phyloP scores from a whole-genome alignment of 768 basidiomycete species.

The Psilocybe sp. region DNA sequence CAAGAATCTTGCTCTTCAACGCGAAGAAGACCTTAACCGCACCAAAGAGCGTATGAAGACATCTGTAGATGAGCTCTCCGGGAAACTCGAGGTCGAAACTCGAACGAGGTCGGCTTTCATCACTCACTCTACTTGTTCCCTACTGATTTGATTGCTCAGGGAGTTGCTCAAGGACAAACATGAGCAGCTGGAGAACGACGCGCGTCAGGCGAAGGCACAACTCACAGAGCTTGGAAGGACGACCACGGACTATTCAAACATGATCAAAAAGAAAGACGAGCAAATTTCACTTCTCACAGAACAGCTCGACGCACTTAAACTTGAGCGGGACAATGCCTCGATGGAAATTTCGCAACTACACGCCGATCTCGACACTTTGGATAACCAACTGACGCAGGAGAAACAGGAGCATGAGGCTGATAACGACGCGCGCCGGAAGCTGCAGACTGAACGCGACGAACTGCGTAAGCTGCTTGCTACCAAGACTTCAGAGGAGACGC shows the following conservation, averaged over 20 bases:
- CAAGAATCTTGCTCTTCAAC: constrained; percentile 61
- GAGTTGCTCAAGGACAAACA: constrained; percentile 59
- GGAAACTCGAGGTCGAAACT: constrained; percentile 62
- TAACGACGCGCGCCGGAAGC: constrained; percentile 48
- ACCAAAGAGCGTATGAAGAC: constrained; percentile 74
- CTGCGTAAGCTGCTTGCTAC: constrained; percentile 80
- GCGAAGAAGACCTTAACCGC: constrained; percentile 77
- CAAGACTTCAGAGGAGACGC: constrained; percentile 83
- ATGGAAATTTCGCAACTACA: constrained; percentile 70
- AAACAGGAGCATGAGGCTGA: constrained; percentile 49
- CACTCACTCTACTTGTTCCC: not conserved
- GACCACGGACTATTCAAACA: constrained; percentile 68
- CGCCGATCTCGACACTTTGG: constrained; percentile 62
- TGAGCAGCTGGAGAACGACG: constrained; percentile 63
- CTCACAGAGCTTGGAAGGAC: constrained; percentile 75
- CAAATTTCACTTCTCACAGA: constrained; percentile 54
- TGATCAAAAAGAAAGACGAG: constrained; percentile 76
- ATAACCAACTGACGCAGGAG: constrained; percentile 58
- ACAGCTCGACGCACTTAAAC: constrained; percentile 52
- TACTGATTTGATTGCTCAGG: constrained; percentile 32
- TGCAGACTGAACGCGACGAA: constrained; percentile 84
- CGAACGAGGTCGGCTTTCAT: constrained; percentile 53
- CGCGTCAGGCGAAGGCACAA: constrained; percentile 73
- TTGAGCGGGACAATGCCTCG: constrained; percentile 50
- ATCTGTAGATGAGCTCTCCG: constrained; percentile 64